These are phyloP conservation scores for Penicillium flavigenum DNA, from an alignment of 495 filamentous ascomycete species.

Conservation along the genomic window DNA sequence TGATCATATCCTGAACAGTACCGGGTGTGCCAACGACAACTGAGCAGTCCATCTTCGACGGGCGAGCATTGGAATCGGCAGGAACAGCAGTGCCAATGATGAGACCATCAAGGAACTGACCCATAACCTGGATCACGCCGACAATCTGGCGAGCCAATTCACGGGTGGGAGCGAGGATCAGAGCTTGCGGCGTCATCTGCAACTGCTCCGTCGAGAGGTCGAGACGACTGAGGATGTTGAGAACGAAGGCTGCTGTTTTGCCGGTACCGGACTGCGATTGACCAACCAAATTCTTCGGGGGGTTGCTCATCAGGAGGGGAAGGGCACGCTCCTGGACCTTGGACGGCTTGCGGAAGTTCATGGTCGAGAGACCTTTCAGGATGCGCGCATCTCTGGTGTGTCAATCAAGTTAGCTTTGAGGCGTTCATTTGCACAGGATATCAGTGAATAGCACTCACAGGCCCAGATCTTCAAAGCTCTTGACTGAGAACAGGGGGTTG, in stretches of 20 bases:
- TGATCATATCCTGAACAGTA: constrained; percentile 84
- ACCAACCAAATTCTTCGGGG: constrained; percentile 87
- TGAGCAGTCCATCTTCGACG: constrained; percentile 61
- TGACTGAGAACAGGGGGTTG: constrained; percentile 82
- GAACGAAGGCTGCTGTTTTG: constrained; percentile 94
- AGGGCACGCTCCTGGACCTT: constrained; percentile 95
- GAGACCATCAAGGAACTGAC: constrained; percentile 72
- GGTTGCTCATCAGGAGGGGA: constrained; percentile 78
- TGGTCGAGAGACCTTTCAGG: constrained; percentile 63
- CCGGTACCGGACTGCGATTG: constrained; percentile 98
- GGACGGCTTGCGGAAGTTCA: constrained; percentile 93
- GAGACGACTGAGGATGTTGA: constrained; percentile 84
- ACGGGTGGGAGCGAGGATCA: constrained; percentile 88
- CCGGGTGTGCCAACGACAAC: constrained; percentile 94
- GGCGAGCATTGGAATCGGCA: constrained; percentile 60
- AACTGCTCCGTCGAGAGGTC: constrained; percentile 60
- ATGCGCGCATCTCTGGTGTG: constrained; percentile 47
- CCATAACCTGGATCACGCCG: constrained; percentile 76
- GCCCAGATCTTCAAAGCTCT: constrained; percentile 81
- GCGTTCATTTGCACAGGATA: not conserved
- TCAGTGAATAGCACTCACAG: constrained; percentile 55
- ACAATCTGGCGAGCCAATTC: constrained; percentile 95
- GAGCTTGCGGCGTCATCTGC: constrained; percentile 68
- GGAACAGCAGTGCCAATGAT: constrained; percentile 78
- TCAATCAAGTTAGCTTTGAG: constrained; percentile 12